A percentile compares a stretch with the other conserved stretches of the same genome.
These are phyloP conservation scores for Paecilomyces sp. DNA, from an alignment of 2,329 filamentous ascomycete species.

Conservation along the genomic window DNA sequence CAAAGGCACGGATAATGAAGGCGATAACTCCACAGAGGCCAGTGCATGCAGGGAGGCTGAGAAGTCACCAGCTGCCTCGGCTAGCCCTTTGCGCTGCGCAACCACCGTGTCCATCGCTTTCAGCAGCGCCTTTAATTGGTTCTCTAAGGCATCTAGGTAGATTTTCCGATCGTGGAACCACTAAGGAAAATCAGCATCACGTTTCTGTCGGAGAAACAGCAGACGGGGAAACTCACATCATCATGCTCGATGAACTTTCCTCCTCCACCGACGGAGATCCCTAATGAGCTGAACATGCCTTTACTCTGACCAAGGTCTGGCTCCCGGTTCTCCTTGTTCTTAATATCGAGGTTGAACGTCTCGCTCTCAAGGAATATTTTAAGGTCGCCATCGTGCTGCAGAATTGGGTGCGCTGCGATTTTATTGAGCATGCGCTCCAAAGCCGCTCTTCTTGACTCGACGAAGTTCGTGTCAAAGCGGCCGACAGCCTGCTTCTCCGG, in stretches of 20 bases:
- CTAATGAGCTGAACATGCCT: conserved; percentile 80
- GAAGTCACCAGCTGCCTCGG: conserved; percentile 89
- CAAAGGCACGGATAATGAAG: conserved; percentile 77
- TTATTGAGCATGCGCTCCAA: conserved; percentile 98
- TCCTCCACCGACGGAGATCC: conserved; percentile 66
- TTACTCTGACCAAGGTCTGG: conserved; percentile 83
- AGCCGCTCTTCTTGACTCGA: conserved; percentile 83
- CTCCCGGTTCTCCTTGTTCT: conserved; percentile 92
- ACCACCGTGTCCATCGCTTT: conserved; percentile 95
- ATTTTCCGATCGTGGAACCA: conserved; percentile 98
- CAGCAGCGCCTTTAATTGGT: conserved; percentile 78
- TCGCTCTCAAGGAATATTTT: conserved; percentile 98
- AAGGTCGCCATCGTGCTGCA: conserved; percentile 88
- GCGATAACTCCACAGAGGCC: conserved; percentile 85
- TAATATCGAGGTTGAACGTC: conserved; percentile 90
- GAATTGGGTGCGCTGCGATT: conserved; percentile 75
- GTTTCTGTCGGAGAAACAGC: conserved; percentile 1
- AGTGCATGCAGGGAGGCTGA: conserved; percentile 87
- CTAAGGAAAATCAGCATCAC: conserved; percentile 36
- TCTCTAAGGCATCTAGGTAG: conserved; percentile 89
- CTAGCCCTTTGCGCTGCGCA: conserved; percentile 81
- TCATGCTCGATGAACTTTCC: conserved; percentile 96
- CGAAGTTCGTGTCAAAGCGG: conserved; percentile 92
- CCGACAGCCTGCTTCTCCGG: conserved; percentile 97
- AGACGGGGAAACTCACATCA: conserved; percentile 57